Conservation (phyloP, 2,329 filamentous ascomycete genomes). For the Fusarium xyrophilum region DNA sequence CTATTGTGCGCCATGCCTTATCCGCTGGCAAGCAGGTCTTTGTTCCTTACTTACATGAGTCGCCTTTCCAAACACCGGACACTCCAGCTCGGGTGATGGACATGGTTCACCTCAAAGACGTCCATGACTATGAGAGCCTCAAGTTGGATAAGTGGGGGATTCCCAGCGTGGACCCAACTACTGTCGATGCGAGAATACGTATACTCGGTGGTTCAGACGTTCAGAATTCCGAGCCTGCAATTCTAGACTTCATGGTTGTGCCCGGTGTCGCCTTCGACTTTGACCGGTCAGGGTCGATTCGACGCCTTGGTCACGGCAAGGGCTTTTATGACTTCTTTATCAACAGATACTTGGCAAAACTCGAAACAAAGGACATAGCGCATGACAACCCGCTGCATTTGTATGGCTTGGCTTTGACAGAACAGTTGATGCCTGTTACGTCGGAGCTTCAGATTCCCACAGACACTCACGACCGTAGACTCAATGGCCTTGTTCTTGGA, state of each 20-base stretch:
- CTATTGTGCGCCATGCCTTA: constrained; percentile 83
- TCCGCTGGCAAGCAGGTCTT: constrained; percentile 82
- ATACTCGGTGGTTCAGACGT: constrained; percentile 70
- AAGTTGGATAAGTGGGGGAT: constrained; percentile 90
- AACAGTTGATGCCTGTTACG: constrained; percentile 75
- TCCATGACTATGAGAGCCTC: constrained; percentile 80
- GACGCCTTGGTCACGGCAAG: constrained; percentile 89
- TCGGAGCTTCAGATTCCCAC: constrained; percentile 73
- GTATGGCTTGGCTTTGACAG: constrained; percentile 81
- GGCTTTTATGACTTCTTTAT: constrained; percentile 98
- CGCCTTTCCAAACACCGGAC: constrained; percentile 52
- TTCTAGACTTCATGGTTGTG: constrained; percentile 86
- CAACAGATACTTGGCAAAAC: constrained; percentile 68
- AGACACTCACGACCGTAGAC: constrained; percentile 75
- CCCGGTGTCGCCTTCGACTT: constrained; percentile 92
- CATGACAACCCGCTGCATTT: constrained; percentile 55
- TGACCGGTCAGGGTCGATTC: constrained; percentile 62
- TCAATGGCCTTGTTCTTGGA: constrained; percentile 80
- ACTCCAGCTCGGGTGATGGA: constrained; percentile 82
- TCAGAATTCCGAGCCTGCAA: constrained; percentile 51
- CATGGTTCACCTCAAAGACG: constrained; percentile 80
- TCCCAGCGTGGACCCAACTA: constrained; percentile 75
- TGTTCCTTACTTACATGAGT: constrained; percentile 84
- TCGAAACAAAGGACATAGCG: constrained; percentile 45
- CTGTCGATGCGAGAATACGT: constrained; percentile 71